Conservation (phyloP, 2,329 filamentous ascomycete genomes). For the Phialocephala sp. region DNA sequence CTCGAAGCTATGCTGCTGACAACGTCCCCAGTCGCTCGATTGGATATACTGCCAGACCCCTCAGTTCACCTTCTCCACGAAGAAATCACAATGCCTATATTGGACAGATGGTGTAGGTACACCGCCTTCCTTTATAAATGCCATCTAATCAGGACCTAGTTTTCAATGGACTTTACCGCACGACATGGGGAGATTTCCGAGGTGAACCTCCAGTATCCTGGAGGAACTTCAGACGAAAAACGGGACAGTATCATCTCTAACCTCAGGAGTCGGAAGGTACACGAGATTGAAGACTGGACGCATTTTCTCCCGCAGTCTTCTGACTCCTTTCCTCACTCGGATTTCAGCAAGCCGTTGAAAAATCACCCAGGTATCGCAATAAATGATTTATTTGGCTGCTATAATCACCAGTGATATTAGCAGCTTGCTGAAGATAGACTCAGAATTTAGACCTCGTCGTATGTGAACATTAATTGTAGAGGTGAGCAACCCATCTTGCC, state of each 20-base stretch:
- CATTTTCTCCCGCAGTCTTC: background rate
- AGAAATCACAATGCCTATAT: too few relatives aligned
- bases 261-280: conserved; percentile 16
- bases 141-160: conserved; percentile 8
- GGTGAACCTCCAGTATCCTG: conserved; percentile 5
- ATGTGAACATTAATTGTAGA: too few relatives aligned
- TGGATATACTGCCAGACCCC: conserved; percentile 91
- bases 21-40: conserved; percentile 56
- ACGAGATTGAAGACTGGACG: conserved; percentile 25
- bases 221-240: background rate
- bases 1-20: conserved; percentile 34
- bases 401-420: background rate
- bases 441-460: too few relatives aligned
- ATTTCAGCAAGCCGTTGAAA: background rate
- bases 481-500: too few relatives aligned
- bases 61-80: conserved; percentile 57
- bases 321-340: background rate
- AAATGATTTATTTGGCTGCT: background rate
- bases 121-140: too few relatives aligned
- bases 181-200: conserved; percentile 17
- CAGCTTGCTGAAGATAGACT: too few relatives aligned
- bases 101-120: conserved; percentile 8
- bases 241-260: background rate
- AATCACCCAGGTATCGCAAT: background rate
- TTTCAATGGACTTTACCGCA: conserved; percentile 16